A percentile compares a stretch with the other conserved stretches of the same genome.
Conservation (phyloP, 768 basidiomycete genomes). For the Peribolospora baueri region DNA sequence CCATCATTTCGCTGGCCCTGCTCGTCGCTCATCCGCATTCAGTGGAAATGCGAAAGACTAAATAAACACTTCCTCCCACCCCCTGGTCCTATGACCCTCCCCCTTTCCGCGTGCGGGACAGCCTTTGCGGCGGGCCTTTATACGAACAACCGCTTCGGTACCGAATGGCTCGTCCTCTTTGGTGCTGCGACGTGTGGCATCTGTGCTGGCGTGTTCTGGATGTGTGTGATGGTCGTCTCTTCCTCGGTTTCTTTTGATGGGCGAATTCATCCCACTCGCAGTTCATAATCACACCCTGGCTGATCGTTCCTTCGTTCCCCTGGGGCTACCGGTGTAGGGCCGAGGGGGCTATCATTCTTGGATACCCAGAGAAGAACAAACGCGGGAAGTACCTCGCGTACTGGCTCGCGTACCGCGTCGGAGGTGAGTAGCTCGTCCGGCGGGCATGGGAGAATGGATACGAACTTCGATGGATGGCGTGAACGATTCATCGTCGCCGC, state of each 20-base stretch:
- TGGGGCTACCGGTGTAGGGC: background rate
- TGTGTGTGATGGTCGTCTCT: background rate
- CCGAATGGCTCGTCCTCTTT: constrained; percentile 15
- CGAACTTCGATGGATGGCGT: background rate
- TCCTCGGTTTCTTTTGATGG: background rate
- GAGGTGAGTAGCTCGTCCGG: background rate
- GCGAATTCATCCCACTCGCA: background rate
- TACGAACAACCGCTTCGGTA: constrained; percentile 12
- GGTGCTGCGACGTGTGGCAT: constrained; percentile 14
- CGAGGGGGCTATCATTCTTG: constrained; percentile 17
- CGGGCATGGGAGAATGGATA: background rate
- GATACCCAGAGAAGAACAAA: constrained; percentile 14
- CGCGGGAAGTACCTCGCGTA: constrained; percentile 14
- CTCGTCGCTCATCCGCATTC: too few relatives aligned
- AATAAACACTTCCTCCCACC: too few relatives aligned
- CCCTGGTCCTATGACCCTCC: too few relatives aligned
- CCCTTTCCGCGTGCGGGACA: background rate
- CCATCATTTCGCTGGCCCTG: background rate
- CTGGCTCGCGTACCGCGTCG: constrained; percentile 13
- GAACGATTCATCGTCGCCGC: background rate
- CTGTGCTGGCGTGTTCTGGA: constrained; percentile 15
- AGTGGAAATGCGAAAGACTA: too few relatives aligned
- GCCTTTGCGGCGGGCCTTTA: constrained; percentile 15
- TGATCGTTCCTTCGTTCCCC: background rate
- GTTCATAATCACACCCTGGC: background rate